Base-by-base conservation (phyloP, 306 rosid species). In the Cucurbita ficifolia region DNA sequence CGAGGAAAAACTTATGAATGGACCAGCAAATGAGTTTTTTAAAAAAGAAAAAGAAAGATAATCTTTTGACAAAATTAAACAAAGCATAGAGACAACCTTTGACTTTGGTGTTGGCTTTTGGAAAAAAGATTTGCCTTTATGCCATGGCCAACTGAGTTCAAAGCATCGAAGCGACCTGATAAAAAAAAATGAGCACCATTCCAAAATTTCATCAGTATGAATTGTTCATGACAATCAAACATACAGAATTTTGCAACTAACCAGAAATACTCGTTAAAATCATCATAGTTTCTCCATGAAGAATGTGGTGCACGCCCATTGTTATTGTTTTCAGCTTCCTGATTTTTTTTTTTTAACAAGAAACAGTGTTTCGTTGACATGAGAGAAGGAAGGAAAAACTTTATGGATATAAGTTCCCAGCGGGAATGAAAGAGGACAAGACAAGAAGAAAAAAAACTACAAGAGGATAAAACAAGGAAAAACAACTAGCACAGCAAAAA, bases 131-230 rank as follows among this genome's bases (percentile, higher is more conserved):
- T 83, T 81, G 52, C 19, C 75, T 54, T 0, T 72, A 68, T 88
- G 87, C 97, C 97, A 93, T 5, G 98, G 98, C 98, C 98, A 93
- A 77, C 98, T 82, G 78, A 93, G 98, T 49, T 90, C 84, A 82
- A 93, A 87, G 81, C 98, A 93, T 72, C 81, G 81, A 54, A 88
- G 87, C 33, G 98, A 93, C 98, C 98, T 90, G 76, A 75, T 75
- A 74, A 48, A 74, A 48, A 53, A 65, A 52, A 51, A 38, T 14
- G 18, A 39, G 53, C 79, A 77, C 78, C 16, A 16, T 22, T 8
- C 3, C 12, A 24, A 11, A 69, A 48, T 10, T 67, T 45, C 33
- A 29, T 45, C 42, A 4, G 40, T 13, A 14, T 13, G 40, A 45
- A 69, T 24, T 22, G 38, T 13, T 43, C 56, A 8, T 12, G 12